These are phyloP conservation scores for Leishmania guyanensis DNA, from an alignment of 208 protist genomes.

Conservation along the genomic window DNA sequence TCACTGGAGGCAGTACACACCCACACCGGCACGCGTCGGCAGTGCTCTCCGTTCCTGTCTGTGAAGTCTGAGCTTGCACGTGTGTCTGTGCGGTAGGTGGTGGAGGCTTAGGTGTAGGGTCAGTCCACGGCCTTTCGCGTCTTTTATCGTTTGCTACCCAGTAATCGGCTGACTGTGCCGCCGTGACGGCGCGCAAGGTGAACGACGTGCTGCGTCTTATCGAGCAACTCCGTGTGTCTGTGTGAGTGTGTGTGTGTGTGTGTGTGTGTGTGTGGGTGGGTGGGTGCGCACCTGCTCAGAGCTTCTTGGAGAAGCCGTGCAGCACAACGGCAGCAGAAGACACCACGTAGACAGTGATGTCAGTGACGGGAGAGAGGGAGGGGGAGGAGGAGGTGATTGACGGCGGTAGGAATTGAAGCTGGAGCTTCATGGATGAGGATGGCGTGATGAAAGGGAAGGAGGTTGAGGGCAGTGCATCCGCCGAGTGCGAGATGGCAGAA, in stretches of 20 bases:
- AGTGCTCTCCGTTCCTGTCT: not conserved
- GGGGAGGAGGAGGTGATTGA: not conserved
- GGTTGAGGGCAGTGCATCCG: not conserved
- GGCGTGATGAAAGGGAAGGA: not conserved
- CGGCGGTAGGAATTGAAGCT: not conserved
- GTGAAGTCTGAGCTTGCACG: not conserved
- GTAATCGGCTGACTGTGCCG: not conserved
- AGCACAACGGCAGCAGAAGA: not conserved
- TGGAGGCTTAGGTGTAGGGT: not conserved
- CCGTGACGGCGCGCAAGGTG: not conserved
- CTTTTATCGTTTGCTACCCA: not conserved
- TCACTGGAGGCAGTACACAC: not conserved
- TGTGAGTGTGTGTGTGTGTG: not conserved
- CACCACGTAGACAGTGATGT: not conserved
- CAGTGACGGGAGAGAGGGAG: not conserved
- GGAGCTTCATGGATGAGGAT: not conserved
- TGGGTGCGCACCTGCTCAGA: not conserved
- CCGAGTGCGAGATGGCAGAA: not conserved
- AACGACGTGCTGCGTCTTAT: not conserved
- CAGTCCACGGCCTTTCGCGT: not conserved
- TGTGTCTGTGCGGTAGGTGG: not conserved
- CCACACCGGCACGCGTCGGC: not conserved
- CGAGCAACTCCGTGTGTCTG: not conserved
- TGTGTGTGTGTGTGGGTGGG: not conserved
- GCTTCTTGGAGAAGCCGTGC: not conserved